Percentiles rank a stretch among this genome's conserved stretches.
These are phyloP conservation scores for Acephala macrosclerotiorum DNA, from an alignment of 2,329 filamentous ascomycete genomes.

Conservation along the genomic window DNA sequence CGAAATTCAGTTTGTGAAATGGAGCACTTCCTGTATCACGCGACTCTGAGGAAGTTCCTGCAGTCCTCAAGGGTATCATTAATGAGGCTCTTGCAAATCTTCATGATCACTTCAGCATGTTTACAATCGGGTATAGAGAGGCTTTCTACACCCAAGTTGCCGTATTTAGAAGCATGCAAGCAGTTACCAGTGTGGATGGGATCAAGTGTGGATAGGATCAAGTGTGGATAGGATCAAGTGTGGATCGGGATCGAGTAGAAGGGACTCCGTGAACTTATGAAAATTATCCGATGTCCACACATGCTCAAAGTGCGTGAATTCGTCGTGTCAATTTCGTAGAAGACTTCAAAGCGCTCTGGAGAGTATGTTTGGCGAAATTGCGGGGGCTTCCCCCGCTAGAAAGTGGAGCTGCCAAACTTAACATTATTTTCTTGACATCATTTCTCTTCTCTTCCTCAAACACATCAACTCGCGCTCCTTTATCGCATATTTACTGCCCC, in stretches of 20 bases:
- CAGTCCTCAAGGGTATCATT: no score
- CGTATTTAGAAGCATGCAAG: no score
- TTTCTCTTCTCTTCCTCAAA: neutral
- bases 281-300: neutral
- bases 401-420: constrained; percentile 3
- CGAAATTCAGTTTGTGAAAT: no score
- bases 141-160: no score
- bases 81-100: no score
- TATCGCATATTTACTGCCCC: neutral
- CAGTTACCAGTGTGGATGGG: no score
- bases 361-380: neutral
- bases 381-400: neutral
- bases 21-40: no score
- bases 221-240: no score
- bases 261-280: neutral
- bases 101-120: no score
- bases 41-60: no score
- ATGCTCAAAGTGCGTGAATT: neutral
- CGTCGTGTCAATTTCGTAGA: neutral
- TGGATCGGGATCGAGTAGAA: neutral
- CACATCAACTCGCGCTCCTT: neutral
- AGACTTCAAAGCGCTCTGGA: neutral
- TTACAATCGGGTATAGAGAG: no score
- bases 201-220: no score
- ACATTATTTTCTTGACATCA: neutral